These are phyloP conservation scores for Tilletia walkeri DNA, from an alignment of 1,284 basidiomycete genomes.

Conservation along the genomic window DNA sequence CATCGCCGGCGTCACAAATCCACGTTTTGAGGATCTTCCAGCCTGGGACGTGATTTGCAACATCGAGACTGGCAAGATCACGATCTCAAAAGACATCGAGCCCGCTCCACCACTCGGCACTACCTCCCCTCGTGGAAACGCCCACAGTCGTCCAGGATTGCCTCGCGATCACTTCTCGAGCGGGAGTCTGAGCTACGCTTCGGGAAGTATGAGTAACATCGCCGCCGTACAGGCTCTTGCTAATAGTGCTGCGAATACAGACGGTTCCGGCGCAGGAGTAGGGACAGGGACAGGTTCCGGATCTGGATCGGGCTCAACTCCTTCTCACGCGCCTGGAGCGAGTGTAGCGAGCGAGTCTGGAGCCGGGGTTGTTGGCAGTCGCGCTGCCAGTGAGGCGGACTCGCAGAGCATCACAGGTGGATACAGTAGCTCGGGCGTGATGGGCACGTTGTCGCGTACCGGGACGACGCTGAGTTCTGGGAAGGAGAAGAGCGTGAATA, in stretches of 20 bases:
- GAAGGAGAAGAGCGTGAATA: background rate
- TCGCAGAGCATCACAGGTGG: slow-evolving; percentile 2
- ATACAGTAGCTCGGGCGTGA: background rate
- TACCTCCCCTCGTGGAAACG: background rate
- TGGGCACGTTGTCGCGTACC: slow-evolving; percentile 1
- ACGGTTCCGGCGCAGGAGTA: background rate
- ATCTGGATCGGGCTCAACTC: slow-evolving; percentile 7
- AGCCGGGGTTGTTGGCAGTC: background rate
- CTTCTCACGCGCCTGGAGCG: slow-evolving; percentile 17
- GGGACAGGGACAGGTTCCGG: too few species aligned
- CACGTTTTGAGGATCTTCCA: slow-evolving; percentile 81
- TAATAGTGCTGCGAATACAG: background rate
- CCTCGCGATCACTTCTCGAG: slow-evolving; percentile 48
- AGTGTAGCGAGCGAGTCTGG: background rate
- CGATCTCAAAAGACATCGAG: slow-evolving; percentile 78
- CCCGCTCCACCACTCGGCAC: slow-evolving; percentile 33
- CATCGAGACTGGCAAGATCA: slow-evolving; percentile 78
- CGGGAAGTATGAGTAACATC: slow-evolving; percentile 23
- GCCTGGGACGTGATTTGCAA: slow-evolving; percentile 92
- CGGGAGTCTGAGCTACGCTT: slow-evolving; percentile 33
- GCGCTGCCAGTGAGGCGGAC: slow-evolving; percentile 13
- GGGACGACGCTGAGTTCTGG: slow-evolving; percentile 16
- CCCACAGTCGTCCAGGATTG: slow-evolving; percentile 36
- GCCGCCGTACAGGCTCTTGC: background rate
- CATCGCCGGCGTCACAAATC: slow-evolving; percentile 94